phyloP scores from a whole-genome alignment of 2,329 filamentous ascomycete species.

The Alternaria sp. region DNA sequence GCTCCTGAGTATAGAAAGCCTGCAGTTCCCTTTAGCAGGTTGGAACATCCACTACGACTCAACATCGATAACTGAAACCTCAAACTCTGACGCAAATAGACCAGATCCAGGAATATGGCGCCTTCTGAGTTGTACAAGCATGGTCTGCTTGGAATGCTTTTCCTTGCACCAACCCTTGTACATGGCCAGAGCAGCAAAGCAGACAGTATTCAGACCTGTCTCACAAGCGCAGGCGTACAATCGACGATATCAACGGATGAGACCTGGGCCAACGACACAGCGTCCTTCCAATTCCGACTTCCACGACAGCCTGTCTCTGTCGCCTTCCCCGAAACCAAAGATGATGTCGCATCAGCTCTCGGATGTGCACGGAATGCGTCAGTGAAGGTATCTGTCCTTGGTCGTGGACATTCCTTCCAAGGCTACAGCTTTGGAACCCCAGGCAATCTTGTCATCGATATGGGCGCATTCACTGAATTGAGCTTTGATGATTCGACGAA shows the following conservation, averaged over 20 bases:
- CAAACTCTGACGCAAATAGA: neutral
- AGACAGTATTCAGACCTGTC: slow-evolving; percentile 13
- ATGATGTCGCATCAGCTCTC: slow-evolving; percentile 17
- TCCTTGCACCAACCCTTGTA: slow-evolving; percentile 3
- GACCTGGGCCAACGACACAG: slow-evolving; percentile 22
- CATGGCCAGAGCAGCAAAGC: slow-evolving; percentile 13
- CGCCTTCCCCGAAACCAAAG: slow-evolving; percentile 17
- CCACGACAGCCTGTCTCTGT: slow-evolving; percentile 18
- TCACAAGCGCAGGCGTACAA: slow-evolving; percentile 11
- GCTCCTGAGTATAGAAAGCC: neutral
- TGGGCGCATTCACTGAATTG: slow-evolving; percentile 17
- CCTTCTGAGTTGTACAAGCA: neutral
- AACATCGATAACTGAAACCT: neutral
- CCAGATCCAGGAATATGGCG: neutral
- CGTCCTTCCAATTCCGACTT: slow-evolving; percentile 19
- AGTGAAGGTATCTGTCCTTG: slow-evolving; percentile 19
- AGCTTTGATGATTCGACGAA: slow-evolving; percentile 24
- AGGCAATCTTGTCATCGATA: slow-evolving; percentile 22
- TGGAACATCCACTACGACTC: neutral
- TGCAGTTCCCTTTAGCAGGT: neutral
- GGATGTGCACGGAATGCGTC: slow-evolving; percentile 21
- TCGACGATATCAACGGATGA: slow-evolving; percentile 11
- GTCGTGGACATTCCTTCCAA: slow-evolving; percentile 24
- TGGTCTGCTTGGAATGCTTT: neutral
- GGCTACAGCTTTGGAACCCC: slow-evolving; percentile 20